Conservation (phyloP, 2,329 filamentous ascomycete genomes). For the Xenosphaeropsis pyriputrescens region DNA sequence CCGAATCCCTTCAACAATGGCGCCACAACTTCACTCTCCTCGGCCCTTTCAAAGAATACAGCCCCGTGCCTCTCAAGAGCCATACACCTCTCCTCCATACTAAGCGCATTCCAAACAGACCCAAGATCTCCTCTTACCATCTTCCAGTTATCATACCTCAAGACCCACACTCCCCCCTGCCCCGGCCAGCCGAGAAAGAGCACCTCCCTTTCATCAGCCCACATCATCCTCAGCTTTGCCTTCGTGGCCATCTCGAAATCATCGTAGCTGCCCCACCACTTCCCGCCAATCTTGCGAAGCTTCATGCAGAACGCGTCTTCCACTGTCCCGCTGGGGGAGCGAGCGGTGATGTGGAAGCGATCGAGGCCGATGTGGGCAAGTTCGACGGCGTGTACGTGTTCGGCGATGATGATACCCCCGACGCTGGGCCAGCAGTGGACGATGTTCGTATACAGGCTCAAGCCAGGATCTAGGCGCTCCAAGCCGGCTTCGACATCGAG, state of each 20-base stretch:
- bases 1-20: constrained; percentile 4
- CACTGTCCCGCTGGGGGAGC: constrained; percentile 1
- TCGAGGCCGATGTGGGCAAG: constrained; percentile 3
- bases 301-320: constrained; percentile 4
- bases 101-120: constrained; percentile 1
- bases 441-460: background rate
- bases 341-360: constrained; percentile 1
- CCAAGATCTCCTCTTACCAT: background rate
- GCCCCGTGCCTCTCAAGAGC: constrained; percentile 4
- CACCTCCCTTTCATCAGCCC: constrained; percentile 1
- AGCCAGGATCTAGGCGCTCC: no score
- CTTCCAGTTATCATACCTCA: constrained; percentile 1
- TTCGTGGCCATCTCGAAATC: constrained; percentile 1
- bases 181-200: constrained; percentile 5
- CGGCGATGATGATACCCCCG: constrained; percentile 4
- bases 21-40: constrained; percentile 5
- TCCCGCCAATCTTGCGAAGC: constrained; percentile 3
- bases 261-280: constrained; percentile 4
- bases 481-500: no score
- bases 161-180: constrained; percentile 4
- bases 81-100: constrained; percentile 5
- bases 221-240: background rate
- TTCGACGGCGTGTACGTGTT: constrained; percentile 3
- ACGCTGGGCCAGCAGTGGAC: constrained; percentile 4
- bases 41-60: constrained; percentile 3